phyloP scores from a whole-genome alignment of 352 stramenopile genomes.

The Blastocystis hominis region DNA sequence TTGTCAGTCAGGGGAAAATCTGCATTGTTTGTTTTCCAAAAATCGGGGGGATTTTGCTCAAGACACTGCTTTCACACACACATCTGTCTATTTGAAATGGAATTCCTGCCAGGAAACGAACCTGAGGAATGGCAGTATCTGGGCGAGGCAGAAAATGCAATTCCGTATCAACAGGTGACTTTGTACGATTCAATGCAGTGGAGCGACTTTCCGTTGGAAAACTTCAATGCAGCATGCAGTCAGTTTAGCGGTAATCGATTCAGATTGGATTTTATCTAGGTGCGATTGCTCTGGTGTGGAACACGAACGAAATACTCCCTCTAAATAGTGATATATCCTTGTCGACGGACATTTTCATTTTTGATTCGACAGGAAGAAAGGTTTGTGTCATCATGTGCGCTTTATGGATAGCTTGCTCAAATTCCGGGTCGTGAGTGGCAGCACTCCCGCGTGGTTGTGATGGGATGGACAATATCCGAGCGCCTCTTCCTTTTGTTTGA shows the following conservation, averaged over 20 bases:
- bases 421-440: conserved; percentile 29
- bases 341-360: conserved; percentile 51
- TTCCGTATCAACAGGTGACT: conserved; percentile 54
- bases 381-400: background rate
- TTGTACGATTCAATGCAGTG: conserved; percentile 35
- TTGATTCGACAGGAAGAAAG: conserved; percentile 10
- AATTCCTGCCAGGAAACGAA: conserved; percentile 51
- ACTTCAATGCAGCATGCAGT: background rate
- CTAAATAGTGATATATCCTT: background rate
- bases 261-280: conserved; percentile 9
- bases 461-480: conserved; percentile 46
- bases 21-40: conserved; percentile 22
- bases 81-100: too few relatives aligned
- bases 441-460: background rate
- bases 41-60: background rate
- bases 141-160: background rate
- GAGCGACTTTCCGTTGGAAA: conserved; percentile 29
- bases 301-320: conserved; percentile 28
- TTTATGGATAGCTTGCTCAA: background rate
- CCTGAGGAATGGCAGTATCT: conserved; percentile 16
- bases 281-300: conserved; percentile 31
- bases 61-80: conserved; percentile 33
- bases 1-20: conserved; percentile 65
- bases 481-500: conserved; percentile 38
- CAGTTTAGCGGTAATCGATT: conserved; percentile 15